Evolutionary conservation across 495 filamentous ascomycete species (phyloP).

Genomic region (Antarctomyces pellizariae): DNA sequence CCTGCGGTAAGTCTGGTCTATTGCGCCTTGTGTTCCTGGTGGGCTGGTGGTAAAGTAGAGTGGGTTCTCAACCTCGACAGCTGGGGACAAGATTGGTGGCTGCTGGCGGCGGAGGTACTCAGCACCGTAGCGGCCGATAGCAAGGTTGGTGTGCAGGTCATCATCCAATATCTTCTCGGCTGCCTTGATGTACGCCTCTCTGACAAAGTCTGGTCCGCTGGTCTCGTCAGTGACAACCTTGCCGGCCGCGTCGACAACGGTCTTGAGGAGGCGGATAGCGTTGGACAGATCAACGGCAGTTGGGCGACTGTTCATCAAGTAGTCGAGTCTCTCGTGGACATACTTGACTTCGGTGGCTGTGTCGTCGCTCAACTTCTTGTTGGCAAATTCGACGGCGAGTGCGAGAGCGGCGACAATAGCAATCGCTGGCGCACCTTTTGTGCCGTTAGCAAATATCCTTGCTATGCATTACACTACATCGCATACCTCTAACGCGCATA

Average conservation of each 20-base stretch:
- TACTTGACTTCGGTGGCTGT: constrained; percentile 22
- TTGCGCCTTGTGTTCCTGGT: constrained; percentile 11
- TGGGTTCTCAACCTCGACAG: constrained; percentile 17
- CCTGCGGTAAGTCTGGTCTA: constrained; percentile 16
- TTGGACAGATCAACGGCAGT: constrained; percentile 90
- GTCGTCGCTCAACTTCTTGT: constrained; percentile 22
- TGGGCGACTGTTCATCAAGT: constrained; percentile 65
- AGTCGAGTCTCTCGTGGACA: constrained; percentile 52
- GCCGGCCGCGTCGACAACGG: constrained; percentile 21
- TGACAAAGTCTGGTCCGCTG: constrained; percentile 19
- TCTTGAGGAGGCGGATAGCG: constrained; percentile 50
- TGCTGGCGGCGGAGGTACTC: constrained; percentile 43
- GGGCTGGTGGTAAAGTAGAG: constrained; percentile 12
- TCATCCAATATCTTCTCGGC: constrained; percentile 76
- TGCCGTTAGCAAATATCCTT: constrained; percentile 4
- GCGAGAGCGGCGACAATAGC: constrained; percentile 86
- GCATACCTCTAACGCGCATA: constrained; percentile 68
- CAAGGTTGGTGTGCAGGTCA: constrained; percentile 66
- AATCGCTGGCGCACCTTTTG: constrained; percentile 63
- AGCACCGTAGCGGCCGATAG: constrained; percentile 63
- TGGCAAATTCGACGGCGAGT: constrained; percentile 50
- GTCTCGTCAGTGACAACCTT: constrained; percentile 10
- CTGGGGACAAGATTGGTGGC: constrained; percentile 9
- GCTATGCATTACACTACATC: constrained; percentile 1
- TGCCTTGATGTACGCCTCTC: constrained; percentile 41